Evolutionary conservation across 1,284 basidiomycete species (phyloP).

Genomic region (Fistulinella cinereoalba): DNA sequence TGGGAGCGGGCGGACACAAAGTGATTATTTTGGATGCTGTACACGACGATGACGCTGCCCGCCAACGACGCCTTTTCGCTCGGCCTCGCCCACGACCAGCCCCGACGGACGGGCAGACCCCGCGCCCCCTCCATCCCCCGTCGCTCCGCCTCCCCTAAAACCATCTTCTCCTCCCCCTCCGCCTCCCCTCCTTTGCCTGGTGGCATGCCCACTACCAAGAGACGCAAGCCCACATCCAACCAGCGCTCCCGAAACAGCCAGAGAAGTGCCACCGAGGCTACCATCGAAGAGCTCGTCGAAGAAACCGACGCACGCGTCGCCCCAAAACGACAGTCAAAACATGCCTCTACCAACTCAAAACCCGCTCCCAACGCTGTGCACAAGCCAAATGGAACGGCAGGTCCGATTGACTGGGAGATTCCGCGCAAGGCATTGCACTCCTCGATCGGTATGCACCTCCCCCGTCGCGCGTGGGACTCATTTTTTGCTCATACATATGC

Average conservation of each 20-base stretch:
- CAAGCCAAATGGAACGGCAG: conserved; percentile 14
- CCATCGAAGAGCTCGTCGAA: conserved; percentile 28
- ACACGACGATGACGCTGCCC: conserved; percentile 41
- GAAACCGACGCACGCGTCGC: conserved; percentile 17
- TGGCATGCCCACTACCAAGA: conserved; percentile 21
- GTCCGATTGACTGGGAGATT: conserved; percentile 71
- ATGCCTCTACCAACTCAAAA: not conserved
- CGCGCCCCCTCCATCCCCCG: conserved; percentile 32
- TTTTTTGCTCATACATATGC: conserved; percentile 4
- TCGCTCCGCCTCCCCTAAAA: conserved; percentile 46
- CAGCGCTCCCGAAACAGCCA: conserved; percentile 11
- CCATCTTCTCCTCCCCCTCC: conserved; percentile 34
- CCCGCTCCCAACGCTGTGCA: conserved; percentile 12
- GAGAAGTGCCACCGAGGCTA: conserved; percentile 14
- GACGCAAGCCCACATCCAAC: conserved; percentile 14
- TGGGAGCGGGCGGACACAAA: conserved; percentile 2
- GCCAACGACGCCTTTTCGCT: conserved; percentile 54
- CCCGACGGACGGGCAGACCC: conserved; percentile 33
- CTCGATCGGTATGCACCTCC: conserved; percentile 70
- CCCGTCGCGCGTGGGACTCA: conserved; percentile 5
- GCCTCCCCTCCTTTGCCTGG: conserved; percentile 5
- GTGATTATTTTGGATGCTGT: conserved; percentile 1
- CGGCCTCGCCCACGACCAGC: conserved; percentile 43
- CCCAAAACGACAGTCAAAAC: conserved; percentile 18
- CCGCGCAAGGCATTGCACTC: conserved; percentile 90